Percentiles rank a stretch among this genome's conserved stretches.
Evolutionary conservation across 1,284 basidiomycete species (phyloP).

Genomic region (Xerocomus minutiporus): DNA sequence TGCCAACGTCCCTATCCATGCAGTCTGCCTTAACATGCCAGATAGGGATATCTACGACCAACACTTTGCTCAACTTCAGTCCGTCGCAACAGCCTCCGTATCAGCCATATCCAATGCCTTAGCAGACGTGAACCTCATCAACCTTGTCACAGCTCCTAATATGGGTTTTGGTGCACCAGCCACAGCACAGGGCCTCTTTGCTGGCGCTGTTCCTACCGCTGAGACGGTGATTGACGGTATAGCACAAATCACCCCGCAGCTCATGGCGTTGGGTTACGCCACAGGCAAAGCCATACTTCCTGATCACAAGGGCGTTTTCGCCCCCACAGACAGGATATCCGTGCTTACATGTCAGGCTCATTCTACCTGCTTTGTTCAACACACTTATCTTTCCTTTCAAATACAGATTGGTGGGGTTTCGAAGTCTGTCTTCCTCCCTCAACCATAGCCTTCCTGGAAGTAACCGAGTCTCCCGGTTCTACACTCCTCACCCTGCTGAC

Average conservation of each 20-base stretch:
- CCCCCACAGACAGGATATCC: constrained; percentile 71
- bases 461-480: constrained; percentile 58
- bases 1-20: constrained; percentile 55
- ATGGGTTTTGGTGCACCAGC: constrained; percentile 59
- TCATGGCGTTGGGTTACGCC: constrained; percentile 73
- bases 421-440: constrained; percentile 69
- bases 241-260: constrained; percentile 64
- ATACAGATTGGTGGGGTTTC: constrained; percentile 77
- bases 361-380: constrained; percentile 1
- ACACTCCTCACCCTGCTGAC: constrained; percentile 68
- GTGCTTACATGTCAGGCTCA: constrained; percentile 64
- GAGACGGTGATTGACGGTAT: constrained; percentile 65
- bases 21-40: constrained; percentile 60
- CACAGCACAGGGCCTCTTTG: constrained; percentile 54
- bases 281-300: constrained; percentile 63
- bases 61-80: constrained; percentile 48
- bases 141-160: constrained; percentile 50
- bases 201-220: constrained; percentile 69
- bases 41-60: constrained; percentile 57
- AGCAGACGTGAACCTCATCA: constrained; percentile 54
- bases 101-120: constrained; percentile 48
- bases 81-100: constrained; percentile 46
- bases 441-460: constrained; percentile 54
- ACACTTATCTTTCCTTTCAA: constrained; percentile 5
- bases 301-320: constrained; percentile 65